A percentile compares a stretch with the other conserved stretches of the same genome.
phyloP scores from a whole-genome alignment of 345 rosid species.

The Populus alba region DNA sequence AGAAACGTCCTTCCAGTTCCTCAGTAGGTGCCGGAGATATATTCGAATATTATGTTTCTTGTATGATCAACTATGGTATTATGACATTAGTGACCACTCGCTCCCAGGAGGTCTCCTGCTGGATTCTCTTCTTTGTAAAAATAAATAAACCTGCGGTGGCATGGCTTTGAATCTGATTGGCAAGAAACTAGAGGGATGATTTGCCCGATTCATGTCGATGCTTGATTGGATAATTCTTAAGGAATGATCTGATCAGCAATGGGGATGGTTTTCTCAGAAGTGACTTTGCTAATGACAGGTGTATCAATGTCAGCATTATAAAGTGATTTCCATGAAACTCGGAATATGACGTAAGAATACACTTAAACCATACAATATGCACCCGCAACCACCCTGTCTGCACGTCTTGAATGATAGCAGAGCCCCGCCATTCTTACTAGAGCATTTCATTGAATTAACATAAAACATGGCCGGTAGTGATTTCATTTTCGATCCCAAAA shows the following conservation, averaged over 20 bases:
- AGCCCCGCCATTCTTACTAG: background rate
- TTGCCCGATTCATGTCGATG: background rate
- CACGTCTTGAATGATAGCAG: background rate
- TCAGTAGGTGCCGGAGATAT: background rate
- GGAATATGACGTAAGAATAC: background rate
- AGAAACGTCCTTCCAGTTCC: constrained; percentile 5
- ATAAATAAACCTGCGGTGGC: too few relatives aligned
- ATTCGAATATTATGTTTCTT: too few relatives aligned
- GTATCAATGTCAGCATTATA: too few relatives aligned
- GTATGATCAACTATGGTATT: too few relatives aligned
- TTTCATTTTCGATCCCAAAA: background rate
- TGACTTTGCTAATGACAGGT: background rate
- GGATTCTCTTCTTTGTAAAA: too few relatives aligned
- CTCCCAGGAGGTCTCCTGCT: too few relatives aligned
- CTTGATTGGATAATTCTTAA: background rate
- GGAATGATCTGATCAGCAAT: background rate
- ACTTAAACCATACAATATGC: background rate
- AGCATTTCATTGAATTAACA: background rate
- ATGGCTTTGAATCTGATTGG: background rate
- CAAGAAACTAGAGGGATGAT: background rate
- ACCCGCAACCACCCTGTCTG: background rate
- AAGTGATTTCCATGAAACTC: background rate
- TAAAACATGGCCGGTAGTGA: background rate
- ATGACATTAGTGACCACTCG: too few relatives aligned
- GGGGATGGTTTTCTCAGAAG: background rate